Conservation (phyloP, 2,329 filamentous ascomycete genomes). For the Annulohypoxylon truncatum region DNA sequence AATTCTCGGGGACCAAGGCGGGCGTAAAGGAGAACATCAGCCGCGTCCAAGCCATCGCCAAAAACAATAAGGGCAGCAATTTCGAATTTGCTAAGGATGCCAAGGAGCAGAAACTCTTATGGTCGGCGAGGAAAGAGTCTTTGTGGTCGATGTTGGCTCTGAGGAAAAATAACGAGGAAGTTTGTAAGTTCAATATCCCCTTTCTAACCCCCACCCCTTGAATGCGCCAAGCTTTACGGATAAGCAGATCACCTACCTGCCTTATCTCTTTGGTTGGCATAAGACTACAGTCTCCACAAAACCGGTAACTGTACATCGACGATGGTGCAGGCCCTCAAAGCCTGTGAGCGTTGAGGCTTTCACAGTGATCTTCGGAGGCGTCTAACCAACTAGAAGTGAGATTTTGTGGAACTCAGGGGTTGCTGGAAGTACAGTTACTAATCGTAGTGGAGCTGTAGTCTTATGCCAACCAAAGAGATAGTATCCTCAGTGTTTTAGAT, state of each 20-base stretch:
- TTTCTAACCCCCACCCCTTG: slow-evolving; percentile 50
- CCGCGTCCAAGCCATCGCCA: slow-evolving; percentile 75
- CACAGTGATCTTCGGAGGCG: no score
- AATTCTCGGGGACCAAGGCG: slow-evolving; percentile 82
- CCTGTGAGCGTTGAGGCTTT: no score
- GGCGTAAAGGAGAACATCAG: slow-evolving; percentile 83
- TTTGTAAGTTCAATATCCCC: slow-evolving; percentile 71
- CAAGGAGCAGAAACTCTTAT: slow-evolving; percentile 78
- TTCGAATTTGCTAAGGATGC: slow-evolving; percentile 83
- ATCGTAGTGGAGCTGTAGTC: no score
- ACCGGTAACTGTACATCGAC: no score
- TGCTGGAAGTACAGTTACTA: no score
- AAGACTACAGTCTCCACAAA: no score
- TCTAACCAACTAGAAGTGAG: no score
- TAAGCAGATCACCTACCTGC: not conserved
- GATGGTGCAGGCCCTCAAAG: no score
- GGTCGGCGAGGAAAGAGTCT: slow-evolving; percentile 84
- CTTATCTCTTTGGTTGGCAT: no score
- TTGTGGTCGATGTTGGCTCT: slow-evolving; percentile 86
- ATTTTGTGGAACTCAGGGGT: no score
- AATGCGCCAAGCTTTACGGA: not conserved
- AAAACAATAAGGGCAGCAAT: slow-evolving; percentile 69
- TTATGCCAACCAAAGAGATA: no score
- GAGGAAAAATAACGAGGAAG: slow-evolving; percentile 72
- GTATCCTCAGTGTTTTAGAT: not conserved